Evolutionary conservation across 1,139 yeast genomes (phyloP).

Genomic region (Yamadazyma triangularis): DNA sequence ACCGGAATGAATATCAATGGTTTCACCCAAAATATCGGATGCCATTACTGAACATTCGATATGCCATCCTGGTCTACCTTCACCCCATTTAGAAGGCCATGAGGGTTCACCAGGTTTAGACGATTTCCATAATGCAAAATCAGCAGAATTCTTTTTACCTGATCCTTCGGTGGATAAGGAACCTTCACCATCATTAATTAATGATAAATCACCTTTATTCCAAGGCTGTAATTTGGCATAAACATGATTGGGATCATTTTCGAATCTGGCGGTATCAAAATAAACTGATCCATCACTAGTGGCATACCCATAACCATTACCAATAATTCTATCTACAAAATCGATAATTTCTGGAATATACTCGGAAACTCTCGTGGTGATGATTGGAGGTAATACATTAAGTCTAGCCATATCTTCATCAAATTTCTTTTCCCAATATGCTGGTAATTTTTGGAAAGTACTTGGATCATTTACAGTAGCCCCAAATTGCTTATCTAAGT

Average conservation of each 20-base stretch:
- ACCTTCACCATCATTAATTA: slow-evolving; percentile 95
- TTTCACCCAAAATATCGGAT: slow-evolving; percentile 73
- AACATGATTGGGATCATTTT: slow-evolving; percentile 62
- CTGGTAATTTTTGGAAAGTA: slow-evolving; percentile 76
- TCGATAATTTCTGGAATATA: slow-evolving; percentile 87
- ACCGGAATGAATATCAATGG: slow-evolving; percentile 94
- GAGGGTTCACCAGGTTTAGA: slow-evolving; percentile 97
- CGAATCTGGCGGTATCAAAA: slow-evolving; percentile 84
- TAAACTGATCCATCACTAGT: slow-evolving; percentile 91
- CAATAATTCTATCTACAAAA: slow-evolving; percentile 70
- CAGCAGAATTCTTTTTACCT: slow-evolving; percentile 69
- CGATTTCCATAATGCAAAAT: slow-evolving; percentile 95
- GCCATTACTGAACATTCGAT: slow-evolving; percentile 99
- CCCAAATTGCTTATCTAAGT: slow-evolving; percentile 69
- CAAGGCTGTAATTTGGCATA: slow-evolving; percentile 98
- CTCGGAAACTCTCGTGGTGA: slow-evolving; percentile 95
- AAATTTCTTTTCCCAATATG: slow-evolving; percentile 83
- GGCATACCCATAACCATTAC: slow-evolving; percentile 79
- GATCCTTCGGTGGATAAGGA: slow-evolving; percentile 54
- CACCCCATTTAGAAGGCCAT: slow-evolving; percentile 96
- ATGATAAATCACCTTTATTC: slow-evolving; percentile 85
- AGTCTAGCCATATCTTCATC: slow-evolving; percentile 81
- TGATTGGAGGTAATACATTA: slow-evolving; percentile 78
- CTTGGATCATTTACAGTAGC: slow-evolving; percentile 77
- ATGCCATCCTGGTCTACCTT: slow-evolving; percentile 99